Evolutionary conservation across 2,329 filamentous ascomycete genomes (phyloP).

Genomic region (Bipolaris oryzae): DNA sequence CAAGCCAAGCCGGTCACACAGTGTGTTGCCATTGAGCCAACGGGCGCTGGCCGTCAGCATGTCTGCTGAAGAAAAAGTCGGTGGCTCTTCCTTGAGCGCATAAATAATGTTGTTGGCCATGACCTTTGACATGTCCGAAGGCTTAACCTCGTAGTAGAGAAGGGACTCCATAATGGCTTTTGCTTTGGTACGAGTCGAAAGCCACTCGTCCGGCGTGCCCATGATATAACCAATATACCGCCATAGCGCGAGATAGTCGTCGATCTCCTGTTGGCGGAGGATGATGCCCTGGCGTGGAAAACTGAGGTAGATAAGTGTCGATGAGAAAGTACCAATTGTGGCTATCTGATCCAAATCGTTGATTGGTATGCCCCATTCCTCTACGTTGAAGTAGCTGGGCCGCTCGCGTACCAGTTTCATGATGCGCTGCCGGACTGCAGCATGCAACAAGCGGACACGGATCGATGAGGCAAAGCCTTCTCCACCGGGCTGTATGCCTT

Average conservation of each 20-base stretch:
- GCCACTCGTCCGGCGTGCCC: conserved; percentile 68
- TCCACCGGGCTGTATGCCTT: conserved; percentile 71
- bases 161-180: conserved; percentile 71
- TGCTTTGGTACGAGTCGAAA: conserved; percentile 62
- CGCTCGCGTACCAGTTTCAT: conserved; percentile 61
- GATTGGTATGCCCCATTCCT: conserved; percentile 68
- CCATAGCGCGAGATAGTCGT: conserved; percentile 77
- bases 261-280: conserved; percentile 65
- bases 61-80: conserved; percentile 67
- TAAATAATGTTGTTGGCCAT: conserved; percentile 78
- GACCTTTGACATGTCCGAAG: conserved; percentile 65
- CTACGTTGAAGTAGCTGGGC: conserved; percentile 67
- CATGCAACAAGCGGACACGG: conserved; percentile 72
- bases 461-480: conserved; percentile 69
- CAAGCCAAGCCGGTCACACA: conserved; percentile 66
- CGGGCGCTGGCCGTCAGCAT: conserved; percentile 72
- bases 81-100: conserved; percentile 68
- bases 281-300: conserved; percentile 76
- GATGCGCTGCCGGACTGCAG: conserved; percentile 69
- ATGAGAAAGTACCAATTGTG: conserved; percentile 74
- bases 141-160: conserved; percentile 68
- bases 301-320: conserved; percentile 69
- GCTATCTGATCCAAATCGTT: conserved; percentile 77
- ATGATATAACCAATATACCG: conserved; percentile 74
- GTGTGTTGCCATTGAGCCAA: conserved; percentile 71